phyloP scores from a whole-genome alignment of 768 basidiomycete genomes.

The Phylloporus arenicola region DNA sequence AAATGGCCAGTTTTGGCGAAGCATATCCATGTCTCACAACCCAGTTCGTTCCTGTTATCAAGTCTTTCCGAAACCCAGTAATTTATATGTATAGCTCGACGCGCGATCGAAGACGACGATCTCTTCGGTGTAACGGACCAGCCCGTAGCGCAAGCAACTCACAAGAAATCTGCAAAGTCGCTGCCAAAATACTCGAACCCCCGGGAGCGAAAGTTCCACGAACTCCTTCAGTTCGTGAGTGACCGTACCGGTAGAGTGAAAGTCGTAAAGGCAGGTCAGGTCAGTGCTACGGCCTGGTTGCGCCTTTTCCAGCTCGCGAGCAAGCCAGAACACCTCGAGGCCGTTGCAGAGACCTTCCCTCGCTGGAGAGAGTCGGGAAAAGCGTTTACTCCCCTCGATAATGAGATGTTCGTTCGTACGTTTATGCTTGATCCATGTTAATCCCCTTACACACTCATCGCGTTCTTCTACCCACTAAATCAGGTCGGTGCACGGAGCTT shows the following conservation, averaged over 20 bases:
- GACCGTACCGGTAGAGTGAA: conserved; percentile 28
- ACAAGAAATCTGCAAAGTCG: neutral
- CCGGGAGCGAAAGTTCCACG: conserved; percentile 21
- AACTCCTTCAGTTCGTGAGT: conserved; percentile 23
- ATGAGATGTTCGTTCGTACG: conserved; percentile 53
- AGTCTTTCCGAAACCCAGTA: neutral
- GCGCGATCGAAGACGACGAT: conserved; percentile 5
- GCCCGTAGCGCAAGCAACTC: neutral
- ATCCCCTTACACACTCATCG: neutral
- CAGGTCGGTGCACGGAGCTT: conserved; percentile 61
- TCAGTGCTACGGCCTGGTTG: conserved; percentile 45
- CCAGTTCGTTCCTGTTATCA: conserved; percentile 16
- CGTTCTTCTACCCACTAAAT: neutral
- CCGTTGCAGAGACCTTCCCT: conserved; percentile 43
- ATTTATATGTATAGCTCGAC: conserved; percentile 14
- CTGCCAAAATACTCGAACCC: neutral
- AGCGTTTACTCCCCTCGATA: conserved; percentile 35
- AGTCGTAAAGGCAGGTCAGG: conserved; percentile 28
- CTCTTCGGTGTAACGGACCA: conserved; percentile 7
- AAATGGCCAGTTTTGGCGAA: conserved; percentile 5
- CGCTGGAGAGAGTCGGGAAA: conserved; percentile 44
- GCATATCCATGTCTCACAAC: conserved; percentile 17
- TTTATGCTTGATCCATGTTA: conserved; percentile 5
- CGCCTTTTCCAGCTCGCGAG: conserved; percentile 47
- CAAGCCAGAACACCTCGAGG: conserved; percentile 45